These are phyloP conservation scores for Candida silvicultrix DNA, from an alignment of 805 yeast genomes.

Conservation along the genomic window DNA sequence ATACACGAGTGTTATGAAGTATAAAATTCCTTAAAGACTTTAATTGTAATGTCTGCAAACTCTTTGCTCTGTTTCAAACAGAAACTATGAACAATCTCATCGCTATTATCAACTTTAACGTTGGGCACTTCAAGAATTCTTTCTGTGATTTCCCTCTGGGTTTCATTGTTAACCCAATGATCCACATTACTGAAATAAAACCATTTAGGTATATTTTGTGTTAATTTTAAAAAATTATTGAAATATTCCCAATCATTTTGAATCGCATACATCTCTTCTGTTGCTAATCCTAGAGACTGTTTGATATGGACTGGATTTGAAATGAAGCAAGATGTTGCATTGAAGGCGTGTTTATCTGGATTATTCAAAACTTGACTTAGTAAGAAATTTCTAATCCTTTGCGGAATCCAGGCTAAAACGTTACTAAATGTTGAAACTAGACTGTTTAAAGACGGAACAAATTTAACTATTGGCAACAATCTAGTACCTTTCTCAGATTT, in stretches of 20 bases:
- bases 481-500: constrained; percentile 32
- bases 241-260: constrained; percentile 44
- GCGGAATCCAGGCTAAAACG: not conserved
- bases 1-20: not conserved
- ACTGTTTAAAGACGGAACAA: constrained; percentile 23
- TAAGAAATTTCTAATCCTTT: constrained; percentile 17
- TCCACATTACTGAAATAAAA: constrained; percentile 51
- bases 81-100: constrained; percentile 48
- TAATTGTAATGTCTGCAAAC: constrained; percentile 38
- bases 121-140: constrained; percentile 27
- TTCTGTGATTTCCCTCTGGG: constrained; percentile 38
- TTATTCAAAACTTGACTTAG: constrained; percentile 16
- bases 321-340: constrained; percentile 5
- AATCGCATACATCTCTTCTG: constrained; percentile 52
- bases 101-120: constrained; percentile 25
- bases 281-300: constrained; percentile 52
- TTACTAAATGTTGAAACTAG: constrained; percentile 6
- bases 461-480: constrained; percentile 22
- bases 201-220: constrained; percentile 36
- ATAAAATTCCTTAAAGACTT: constrained; percentile 4
- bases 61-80: constrained; percentile 46
- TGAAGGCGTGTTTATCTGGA: constrained; percentile 4
- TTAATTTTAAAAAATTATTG: constrained; percentile 35
- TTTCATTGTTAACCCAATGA: constrained; percentile 55
- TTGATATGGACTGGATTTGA: constrained; percentile 34